Percentiles rank a stretch among this genome's conserved stretches.
Conservation (phyloP, 2,329 filamentous ascomycete species). For the Gaeumannomyces tritici region DNA sequence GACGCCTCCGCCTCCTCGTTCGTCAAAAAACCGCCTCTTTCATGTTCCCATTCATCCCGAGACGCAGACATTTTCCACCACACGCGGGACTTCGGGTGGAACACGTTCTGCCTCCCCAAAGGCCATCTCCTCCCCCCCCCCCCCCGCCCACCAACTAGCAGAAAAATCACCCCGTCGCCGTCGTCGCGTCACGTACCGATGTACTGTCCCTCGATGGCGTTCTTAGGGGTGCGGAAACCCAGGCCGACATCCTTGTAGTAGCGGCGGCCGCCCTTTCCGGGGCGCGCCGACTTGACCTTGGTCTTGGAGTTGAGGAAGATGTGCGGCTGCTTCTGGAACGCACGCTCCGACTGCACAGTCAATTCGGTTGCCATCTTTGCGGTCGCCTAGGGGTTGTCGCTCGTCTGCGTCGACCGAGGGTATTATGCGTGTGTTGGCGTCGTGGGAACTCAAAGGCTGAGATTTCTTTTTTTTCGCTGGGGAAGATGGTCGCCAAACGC, state of each 20-base stretch:
- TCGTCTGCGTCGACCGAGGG: background rate
- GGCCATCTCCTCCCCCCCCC: too few species aligned
- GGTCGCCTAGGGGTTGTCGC: slow-evolving; percentile 14
- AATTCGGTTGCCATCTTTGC: slow-evolving; percentile 92
- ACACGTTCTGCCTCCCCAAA: background rate
- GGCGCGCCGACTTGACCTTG: slow-evolving; percentile 74
- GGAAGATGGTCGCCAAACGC: background rate
- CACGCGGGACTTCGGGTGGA: background rate
- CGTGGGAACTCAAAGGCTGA: background rate
- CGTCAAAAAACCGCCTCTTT: background rate
- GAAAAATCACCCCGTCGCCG: background rate
- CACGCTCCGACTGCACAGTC: slow-evolving; percentile 99
- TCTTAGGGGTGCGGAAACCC: slow-evolving; percentile 98
- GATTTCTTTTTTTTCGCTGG: background rate
- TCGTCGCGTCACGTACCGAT: slow-evolving; percentile 67
- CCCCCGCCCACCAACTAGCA: background rate
- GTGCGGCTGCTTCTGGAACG: slow-evolving; percentile 99
- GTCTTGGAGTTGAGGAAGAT: slow-evolving; percentile 98
- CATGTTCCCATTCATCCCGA: background rate
- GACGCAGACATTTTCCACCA: too few species aligned
- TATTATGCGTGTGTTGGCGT: background rate
- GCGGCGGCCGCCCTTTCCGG: slow-evolving; percentile 88
- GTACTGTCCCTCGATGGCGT: slow-evolving; percentile 96
- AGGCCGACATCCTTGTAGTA: slow-evolving; percentile 98
- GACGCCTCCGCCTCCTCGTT: background rate